Conservation (phyloP, 2,329 filamentous ascomycete species). For the Aspergillus novofumigatus region DNA sequence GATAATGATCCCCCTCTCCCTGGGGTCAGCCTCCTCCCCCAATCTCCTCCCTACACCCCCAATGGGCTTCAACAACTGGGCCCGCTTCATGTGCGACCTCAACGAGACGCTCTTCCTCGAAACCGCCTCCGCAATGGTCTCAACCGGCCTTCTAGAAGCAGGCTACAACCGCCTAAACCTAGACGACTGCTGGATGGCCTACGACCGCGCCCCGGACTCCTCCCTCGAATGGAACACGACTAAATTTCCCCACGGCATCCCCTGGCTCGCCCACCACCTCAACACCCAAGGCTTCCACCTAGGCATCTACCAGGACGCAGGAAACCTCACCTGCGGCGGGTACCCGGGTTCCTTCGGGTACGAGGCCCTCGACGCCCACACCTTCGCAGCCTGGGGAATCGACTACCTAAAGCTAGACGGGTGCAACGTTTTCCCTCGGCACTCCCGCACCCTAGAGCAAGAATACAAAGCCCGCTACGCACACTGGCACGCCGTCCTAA, state of each 20-base stretch:
- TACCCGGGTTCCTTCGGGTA: conserved; percentile 41
- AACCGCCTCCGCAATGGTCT: conserved; percentile 45
- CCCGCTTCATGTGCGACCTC: conserved; percentile 46
- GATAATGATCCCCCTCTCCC: background rate
- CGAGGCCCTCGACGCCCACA: conserved; percentile 42
- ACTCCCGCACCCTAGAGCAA: conserved; percentile 16
- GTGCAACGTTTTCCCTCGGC: conserved; percentile 33
- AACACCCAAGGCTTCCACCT: conserved; percentile 40
- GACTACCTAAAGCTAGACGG: conserved; percentile 51
- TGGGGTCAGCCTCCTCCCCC: conserved; percentile 18
- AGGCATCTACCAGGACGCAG: conserved; percentile 47
- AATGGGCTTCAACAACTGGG: conserved; percentile 54
- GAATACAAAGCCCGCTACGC: conserved; percentile 33
- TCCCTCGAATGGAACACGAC: conserved; percentile 41
- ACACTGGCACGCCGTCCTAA: conserved; percentile 43
- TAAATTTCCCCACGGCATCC: conserved; percentile 43
- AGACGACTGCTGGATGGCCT: conserved; percentile 45
- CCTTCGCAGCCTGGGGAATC: conserved; percentile 34
- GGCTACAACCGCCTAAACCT: conserved; percentile 42
- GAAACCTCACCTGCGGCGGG: conserved; percentile 42
- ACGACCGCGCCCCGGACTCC: conserved; percentile 32
- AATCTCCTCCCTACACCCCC: conserved; percentile 38
- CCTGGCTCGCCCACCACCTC: conserved; percentile 40
- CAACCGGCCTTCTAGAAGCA: conserved; percentile 38
- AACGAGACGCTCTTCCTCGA: conserved; percentile 48